Evolutionary conservation across 768 basidiomycete genomes (phyloP).

Genomic region (Suillus placidus): DNA sequence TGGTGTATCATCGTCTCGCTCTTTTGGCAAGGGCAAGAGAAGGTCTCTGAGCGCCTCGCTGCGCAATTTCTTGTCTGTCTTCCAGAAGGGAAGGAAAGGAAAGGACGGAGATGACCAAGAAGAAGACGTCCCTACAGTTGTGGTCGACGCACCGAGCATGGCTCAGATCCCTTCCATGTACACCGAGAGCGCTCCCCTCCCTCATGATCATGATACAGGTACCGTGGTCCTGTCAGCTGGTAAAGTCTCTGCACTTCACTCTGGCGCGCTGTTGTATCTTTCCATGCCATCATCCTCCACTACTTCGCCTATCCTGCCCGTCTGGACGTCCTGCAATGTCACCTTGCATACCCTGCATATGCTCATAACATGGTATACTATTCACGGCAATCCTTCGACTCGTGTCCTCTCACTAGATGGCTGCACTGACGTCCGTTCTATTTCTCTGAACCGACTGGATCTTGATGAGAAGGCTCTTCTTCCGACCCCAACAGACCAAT

Average conservation of each 20-base stretch:
- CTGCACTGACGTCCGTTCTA: conserved; percentile 68
- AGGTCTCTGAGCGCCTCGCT: conserved; percentile 64
- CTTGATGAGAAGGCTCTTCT: conserved; percentile 47
- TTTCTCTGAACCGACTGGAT: conserved; percentile 45
- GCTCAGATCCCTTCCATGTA: conserved; percentile 5
- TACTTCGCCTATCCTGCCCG: conserved; percentile 33
- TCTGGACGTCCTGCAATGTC: conserved; percentile 54
- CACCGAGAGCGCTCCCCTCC: not conserved
- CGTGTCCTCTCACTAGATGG: conserved; percentile 51
- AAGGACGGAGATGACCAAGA: conserved; percentile 31
- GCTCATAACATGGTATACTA: conserved; percentile 50
- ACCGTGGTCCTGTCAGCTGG: conserved; percentile 3
- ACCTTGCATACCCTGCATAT: conserved; percentile 43
- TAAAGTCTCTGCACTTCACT: conserved; percentile 8
- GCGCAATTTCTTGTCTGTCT: conserved; percentile 61
- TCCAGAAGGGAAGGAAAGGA: conserved; percentile 56
- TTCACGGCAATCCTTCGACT: conserved; percentile 42
- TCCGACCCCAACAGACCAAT: conserved; percentile 37
- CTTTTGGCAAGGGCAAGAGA: conserved; percentile 43
- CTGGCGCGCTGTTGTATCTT: conserved; percentile 50
- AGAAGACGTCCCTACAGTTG: conserved; percentile 21
- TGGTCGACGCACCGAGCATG: conserved; percentile 8
- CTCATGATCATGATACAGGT: not conserved
- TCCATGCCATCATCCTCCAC: conserved; percentile 31
- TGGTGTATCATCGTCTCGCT: conserved; percentile 16